Conservation (phyloP, 78 protist species). For the Dictyostelium capitatum region DNA sequence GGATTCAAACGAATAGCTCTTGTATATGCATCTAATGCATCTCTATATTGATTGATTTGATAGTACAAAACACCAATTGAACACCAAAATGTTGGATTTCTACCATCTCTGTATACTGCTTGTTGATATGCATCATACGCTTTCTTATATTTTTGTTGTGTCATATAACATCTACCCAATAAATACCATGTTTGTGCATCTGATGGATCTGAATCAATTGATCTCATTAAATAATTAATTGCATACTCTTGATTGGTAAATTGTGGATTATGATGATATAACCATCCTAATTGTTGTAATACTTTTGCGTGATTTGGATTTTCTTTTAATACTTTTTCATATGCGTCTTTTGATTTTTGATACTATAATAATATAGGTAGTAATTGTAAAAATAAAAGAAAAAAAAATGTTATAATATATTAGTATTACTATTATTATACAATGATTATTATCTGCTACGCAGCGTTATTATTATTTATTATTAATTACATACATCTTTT, state of each 20-base stretch:
- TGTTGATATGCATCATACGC: slow-evolving; percentile 94
- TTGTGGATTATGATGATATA: slow-evolving; percentile 82
- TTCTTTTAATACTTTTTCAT: slow-evolving; percentile 88
- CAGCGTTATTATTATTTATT: background rate
- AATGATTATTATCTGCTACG: too few relatives aligned
- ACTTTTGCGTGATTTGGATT: slow-evolving; percentile 84
- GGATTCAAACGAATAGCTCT: slow-evolving; percentile 91
- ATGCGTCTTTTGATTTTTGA: slow-evolving; percentile 84
- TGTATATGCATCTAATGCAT: slow-evolving; percentile 93
- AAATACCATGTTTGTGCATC: slow-evolving; percentile 93
- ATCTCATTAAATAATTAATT: slow-evolving; percentile 52
- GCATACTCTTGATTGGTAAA: slow-evolving; percentile 78
- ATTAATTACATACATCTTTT: slow-evolving; percentile 78
- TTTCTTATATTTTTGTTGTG: slow-evolving; percentile 86
- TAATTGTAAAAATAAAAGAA: background rate
- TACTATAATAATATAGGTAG: slow-evolving; percentile 13
- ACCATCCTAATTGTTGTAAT: slow-evolving; percentile 92
- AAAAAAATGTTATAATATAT: background rate
- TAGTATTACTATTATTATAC: background rate
- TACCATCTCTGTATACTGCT: slow-evolving; percentile 90
- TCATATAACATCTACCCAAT: slow-evolving; percentile 92
- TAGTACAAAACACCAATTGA: slow-evolving; percentile 93
- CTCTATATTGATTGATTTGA: slow-evolving; percentile 91
- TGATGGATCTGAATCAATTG: slow-evolving; percentile 84
- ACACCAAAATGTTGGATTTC: slow-evolving; percentile 94